A percentile compares a stretch with the other conserved stretches of the same genome.
Evolutionary conservation across 164 flowering plant genomes (phyloP).

Genomic region (Vitis rotundifolia): DNA sequence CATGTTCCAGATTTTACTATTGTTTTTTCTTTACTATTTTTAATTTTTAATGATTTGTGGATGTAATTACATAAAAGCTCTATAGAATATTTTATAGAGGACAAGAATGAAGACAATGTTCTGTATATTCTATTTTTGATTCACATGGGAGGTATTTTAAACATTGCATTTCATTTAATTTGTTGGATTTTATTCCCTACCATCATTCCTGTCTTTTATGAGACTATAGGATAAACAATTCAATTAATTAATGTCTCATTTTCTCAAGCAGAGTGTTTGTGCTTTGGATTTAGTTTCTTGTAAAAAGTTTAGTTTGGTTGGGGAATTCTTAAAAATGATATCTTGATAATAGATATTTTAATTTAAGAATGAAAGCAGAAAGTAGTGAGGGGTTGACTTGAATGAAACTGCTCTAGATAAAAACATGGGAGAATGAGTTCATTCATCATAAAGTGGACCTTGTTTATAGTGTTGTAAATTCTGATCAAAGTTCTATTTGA

Average conservation of each 20-base stretch:
- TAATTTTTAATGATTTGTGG: conserved; percentile 1
- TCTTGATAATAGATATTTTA: too few relatives aligned
- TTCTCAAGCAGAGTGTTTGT: conserved; percentile 24
- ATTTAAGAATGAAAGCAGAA: too few relatives aligned
- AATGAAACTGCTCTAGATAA: too few relatives aligned
- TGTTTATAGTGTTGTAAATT: too few relatives aligned
- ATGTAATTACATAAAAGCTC: conserved; percentile 1
- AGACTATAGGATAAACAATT: conserved; percentile 18
- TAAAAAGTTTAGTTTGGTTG: too few relatives aligned
- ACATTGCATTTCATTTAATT: conserved; percentile 4
- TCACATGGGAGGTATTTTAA: conserved; percentile 21
- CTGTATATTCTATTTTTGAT: conserved; percentile 30
- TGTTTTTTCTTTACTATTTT: conserved; percentile 17
- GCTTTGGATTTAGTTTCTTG: too few relatives aligned
- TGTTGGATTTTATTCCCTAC: conserved; percentile 9
- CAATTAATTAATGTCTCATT: conserved; percentile 20
- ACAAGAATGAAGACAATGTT: conserved; percentile 22
- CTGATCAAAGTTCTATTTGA: too few relatives aligned
- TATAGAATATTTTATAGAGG: conserved; percentile 4
- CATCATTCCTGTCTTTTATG: conserved; percentile 16
- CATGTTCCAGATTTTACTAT: conserved; percentile 14
- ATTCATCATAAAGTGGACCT: too few relatives aligned
- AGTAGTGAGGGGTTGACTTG: too few relatives aligned
- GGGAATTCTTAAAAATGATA: too few relatives aligned
- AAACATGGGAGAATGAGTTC: too few relatives aligned